Conservation (phyloP, 768 basidiomycete species). For the Sporobolomyces phaffii region DNA sequence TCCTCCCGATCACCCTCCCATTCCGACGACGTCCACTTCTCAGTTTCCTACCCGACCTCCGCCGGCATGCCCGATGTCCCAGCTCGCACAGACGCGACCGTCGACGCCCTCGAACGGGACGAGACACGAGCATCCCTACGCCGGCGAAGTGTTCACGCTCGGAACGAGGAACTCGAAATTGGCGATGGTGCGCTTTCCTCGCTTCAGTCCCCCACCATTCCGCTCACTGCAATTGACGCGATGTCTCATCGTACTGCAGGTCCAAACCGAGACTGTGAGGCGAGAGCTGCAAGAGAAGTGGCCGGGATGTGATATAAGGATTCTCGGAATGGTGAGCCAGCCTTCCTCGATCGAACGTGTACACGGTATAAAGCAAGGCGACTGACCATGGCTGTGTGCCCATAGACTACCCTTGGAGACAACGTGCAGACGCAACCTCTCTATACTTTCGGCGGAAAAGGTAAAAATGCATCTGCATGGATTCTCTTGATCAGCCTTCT, state of each 20-base stretch:
- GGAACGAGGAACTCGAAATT: constrained; percentile 84
- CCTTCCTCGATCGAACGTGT: too few relatives aligned
- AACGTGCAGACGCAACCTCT: constrained; percentile 80
- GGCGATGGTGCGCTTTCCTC: constrained; percentile 54
- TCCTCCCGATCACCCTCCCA: constrained; percentile 30
- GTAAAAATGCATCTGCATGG: too few relatives aligned
- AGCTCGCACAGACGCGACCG: not conserved
- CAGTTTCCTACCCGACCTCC: constrained; percentile 28
- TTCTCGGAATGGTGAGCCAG: constrained; percentile 37
- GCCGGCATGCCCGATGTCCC: not conserved
- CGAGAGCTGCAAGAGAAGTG: constrained; percentile 58
- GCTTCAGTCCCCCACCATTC: too few relatives aligned
- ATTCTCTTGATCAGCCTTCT: not conserved
- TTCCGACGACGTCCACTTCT: constrained; percentile 16
- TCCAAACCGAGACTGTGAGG: constrained; percentile 78
- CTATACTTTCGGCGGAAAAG: constrained; percentile 83
- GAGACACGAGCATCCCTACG: not conserved
- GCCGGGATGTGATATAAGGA: constrained; percentile 47
- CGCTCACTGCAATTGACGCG: too few relatives aligned
- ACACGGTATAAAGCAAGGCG: too few relatives aligned
- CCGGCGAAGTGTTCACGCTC: constrained; percentile 52
- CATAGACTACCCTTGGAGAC: constrained; percentile 71
- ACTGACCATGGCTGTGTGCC: not conserved
- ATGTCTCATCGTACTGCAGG: constrained; percentile 10
- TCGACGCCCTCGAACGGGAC: not conserved